These are phyloP conservation scores for Cryptococcus jaspeensis DNA, from an alignment of 1,284 basidiomycete genomes.

Conservation along the genomic window DNA sequence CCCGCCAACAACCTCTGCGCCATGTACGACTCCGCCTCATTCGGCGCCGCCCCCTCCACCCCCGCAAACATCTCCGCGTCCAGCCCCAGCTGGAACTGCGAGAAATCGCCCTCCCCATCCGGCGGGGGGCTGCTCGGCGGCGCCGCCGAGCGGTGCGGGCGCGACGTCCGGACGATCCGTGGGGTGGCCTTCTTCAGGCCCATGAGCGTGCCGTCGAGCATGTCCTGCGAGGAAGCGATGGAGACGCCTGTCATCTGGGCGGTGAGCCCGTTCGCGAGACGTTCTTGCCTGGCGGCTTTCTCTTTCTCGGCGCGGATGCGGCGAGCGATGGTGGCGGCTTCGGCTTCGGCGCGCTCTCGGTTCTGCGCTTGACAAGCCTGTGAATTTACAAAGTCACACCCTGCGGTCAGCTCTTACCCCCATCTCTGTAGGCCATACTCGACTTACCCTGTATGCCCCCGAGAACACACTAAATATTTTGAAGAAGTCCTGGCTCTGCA, in stretches of 20 bases:
- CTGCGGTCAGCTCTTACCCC: not conserved
- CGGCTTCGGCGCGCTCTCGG: constrained; percentile 54
- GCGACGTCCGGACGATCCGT: constrained; percentile 51
- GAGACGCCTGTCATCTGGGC: constrained; percentile 47
- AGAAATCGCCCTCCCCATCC: constrained; percentile 2
- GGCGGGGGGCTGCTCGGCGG: constrained; percentile 49
- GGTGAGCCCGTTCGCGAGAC: constrained; percentile 23
- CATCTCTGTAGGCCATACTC: not conserved
- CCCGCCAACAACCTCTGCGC: constrained; percentile 1
- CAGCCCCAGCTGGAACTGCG: not conserved
- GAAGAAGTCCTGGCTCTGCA: constrained; percentile 70
- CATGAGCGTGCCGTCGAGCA: constrained; percentile 69
- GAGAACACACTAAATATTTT: constrained; percentile 93
- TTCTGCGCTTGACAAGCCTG: constrained; percentile 86
- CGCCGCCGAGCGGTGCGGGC: constrained; percentile 40
- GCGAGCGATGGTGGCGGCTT: constrained; percentile 35
- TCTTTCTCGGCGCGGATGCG: constrained; percentile 26
- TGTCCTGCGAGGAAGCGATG: constrained; percentile 55
- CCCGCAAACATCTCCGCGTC: not conserved
- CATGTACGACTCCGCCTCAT: constrained; percentile 4
- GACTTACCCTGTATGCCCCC: constrained; percentile 77
- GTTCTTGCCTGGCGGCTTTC: constrained; percentile 26
- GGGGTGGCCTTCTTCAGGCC: constrained; percentile 65
- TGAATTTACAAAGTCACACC: constrained; percentile 1
- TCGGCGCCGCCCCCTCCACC: not conserved